These are phyloP conservation scores for Hypoxylon sp. DNA, from an alignment of 2,329 filamentous ascomycete genomes.

Conservation along the genomic window DNA sequence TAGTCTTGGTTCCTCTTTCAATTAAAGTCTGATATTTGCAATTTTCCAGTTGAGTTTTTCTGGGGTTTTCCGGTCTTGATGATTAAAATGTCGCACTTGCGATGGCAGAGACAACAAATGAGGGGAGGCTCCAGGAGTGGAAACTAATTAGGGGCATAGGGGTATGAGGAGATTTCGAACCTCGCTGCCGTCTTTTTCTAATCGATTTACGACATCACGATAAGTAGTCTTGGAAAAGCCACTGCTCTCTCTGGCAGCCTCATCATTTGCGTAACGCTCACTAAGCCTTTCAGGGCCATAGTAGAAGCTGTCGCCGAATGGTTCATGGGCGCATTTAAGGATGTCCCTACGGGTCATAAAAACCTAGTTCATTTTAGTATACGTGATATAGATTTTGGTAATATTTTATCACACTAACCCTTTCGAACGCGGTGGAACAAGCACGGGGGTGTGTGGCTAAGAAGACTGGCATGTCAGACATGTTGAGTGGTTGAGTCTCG, in stretches of 20 bases:
- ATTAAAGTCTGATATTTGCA: not conserved
- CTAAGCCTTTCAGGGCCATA: constrained; percentile 92
- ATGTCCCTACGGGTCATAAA: constrained; percentile 94
- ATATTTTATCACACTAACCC: constrained; percentile 69
- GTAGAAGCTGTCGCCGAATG: constrained; percentile 97
- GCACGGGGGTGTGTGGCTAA: constrained; percentile 94
- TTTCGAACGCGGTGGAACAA: constrained; percentile 97
- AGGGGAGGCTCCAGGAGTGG: constrained; percentile 7
- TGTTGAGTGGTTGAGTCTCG: constrained; percentile 58
- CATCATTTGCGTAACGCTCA: constrained; percentile 81
- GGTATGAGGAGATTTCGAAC: constrained; percentile 64
- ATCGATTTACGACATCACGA: constrained; percentile 81
- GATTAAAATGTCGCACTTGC: constrained; percentile 34
- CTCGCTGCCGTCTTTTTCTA: constrained; percentile 81
- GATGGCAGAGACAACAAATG: constrained; percentile 43
- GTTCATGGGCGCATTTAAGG: constrained; percentile 90
- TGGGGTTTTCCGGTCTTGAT: constrained; percentile 5
- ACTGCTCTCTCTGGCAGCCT: constrained; percentile 67
- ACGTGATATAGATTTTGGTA: constrained; percentile 29
- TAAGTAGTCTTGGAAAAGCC: constrained; percentile 81
- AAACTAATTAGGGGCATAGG: constrained; percentile 39
- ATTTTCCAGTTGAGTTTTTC: constrained; percentile 1
- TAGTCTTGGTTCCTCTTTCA: not conserved
- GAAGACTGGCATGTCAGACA: constrained; percentile 88
- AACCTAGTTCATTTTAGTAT: constrained; percentile 69